Evolutionary conservation across 140 eudicot species (phyloP), one percentile per base, ranked within the genome.

Genomic region (Oenanthe javanica): DNA sequence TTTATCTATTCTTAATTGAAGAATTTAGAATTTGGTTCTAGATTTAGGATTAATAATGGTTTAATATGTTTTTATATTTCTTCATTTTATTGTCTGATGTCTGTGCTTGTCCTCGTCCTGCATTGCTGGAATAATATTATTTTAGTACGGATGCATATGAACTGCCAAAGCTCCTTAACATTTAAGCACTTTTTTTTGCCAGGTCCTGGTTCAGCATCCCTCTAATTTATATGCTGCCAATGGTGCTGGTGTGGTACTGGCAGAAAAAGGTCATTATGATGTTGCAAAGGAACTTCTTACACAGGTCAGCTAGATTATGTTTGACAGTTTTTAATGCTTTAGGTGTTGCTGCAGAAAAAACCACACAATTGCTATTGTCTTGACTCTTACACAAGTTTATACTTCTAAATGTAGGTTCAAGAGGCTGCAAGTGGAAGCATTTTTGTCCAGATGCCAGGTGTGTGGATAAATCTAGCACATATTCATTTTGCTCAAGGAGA

Each of bases 401-500:
- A 66, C 48, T 54, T 36, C 50, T n/a, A 23, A 42, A 77, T 73
- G 5, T 80, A 95, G 99, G 99, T 95, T 76, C 99, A 92, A 88
- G 97, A 95, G 88, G 99, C 99, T 75, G 96, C 96, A 82, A 95
- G 97, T 90, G 97, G 99, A 89, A 87, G 88, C 76, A 87, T 86
- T 80, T 89, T 89, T 83, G 95, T 88, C 78, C 97, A 95, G 84
- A 95, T 92, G 97, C 97, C 99, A 76, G 99, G 93, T 83, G 97
- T 92, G 82, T 92, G 99, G 99, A 92, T 95, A 79, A 95, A 95
- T 84, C 71, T 95, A 82, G 99, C 97, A 57, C 99, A 95, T 84
- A 96, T 92, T 86, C 94, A 95, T 87, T 95, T 95, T 82, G 99
- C 99, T 78, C 99, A 95, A 84, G 99, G 99, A 77, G 89, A 92